phyloP scores from a whole-genome alignment of 1,284 basidiomycete species.

The Grifola frondosa region DNA sequence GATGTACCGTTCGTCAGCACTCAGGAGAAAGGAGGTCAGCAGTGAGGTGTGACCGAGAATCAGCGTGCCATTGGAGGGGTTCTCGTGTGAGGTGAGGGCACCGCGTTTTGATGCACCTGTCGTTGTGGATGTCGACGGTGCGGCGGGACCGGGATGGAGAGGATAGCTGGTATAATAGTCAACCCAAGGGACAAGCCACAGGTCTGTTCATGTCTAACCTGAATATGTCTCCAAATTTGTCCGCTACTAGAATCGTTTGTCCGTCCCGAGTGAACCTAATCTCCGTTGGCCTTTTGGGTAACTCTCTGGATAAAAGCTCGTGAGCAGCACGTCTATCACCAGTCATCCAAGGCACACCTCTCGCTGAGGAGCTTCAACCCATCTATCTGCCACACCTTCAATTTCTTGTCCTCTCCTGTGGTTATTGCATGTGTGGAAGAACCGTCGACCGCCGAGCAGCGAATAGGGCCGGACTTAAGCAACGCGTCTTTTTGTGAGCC shows the following conservation, averaged over 20 bases:
- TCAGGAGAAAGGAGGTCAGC: conserved; percentile 70
- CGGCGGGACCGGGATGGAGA: conserved; percentile 23
- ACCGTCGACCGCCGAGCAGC: conserved; percentile 55
- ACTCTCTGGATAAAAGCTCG: conserved; percentile 47
- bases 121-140: conserved; percentile 2
- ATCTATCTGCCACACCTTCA: conserved; percentile 73
- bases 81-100: conserved; percentile 61
- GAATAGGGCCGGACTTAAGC: conserved; percentile 55
- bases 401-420: conserved; percentile 74
- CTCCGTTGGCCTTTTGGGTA: conserved; percentile 75
- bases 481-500: conserved; percentile 35
- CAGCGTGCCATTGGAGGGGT: conserved; percentile 72
- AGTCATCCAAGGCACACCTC: conserved; percentile 44
- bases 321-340: too few species aligned
- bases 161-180: conserved; percentile 46
- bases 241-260: conserved; percentile 67
- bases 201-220: conserved; percentile 41
- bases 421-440: conserved; percentile 57
- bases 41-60: conserved; percentile 87
- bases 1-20: conserved; percentile 68
- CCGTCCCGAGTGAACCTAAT: conserved; percentile 58
- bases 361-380: conserved; percentile 55
- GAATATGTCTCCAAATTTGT: conserved; percentile 88
- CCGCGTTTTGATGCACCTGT: conserved; percentile 31
- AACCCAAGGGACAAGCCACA: not conserved